Conservation (phyloP, 1,139 yeast species). For the Diutina ranongensis region DNA sequence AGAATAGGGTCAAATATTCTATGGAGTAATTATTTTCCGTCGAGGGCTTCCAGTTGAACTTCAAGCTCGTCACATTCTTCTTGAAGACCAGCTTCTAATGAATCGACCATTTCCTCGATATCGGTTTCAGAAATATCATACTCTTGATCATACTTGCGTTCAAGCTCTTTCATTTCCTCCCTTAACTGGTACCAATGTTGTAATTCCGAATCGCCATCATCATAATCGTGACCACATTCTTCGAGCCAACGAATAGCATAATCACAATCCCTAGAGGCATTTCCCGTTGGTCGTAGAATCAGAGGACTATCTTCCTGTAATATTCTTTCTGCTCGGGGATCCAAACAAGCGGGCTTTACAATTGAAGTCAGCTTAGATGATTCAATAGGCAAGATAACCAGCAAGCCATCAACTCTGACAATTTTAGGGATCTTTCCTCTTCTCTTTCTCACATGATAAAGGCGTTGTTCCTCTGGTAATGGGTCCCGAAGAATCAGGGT, state of each 20-base stretch:
- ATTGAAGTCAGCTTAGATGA: not conserved
- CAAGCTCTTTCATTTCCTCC: not conserved
- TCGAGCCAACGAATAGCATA: not conserved
- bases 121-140: too few species aligned
- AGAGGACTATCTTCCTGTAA: not conserved
- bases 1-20: too few species aligned
- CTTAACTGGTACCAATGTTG: not conserved
- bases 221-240: not conserved
- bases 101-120: too few species aligned
- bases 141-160: not conserved
- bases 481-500: conserved; percentile 54
- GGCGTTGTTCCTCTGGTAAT: conserved; percentile 37
- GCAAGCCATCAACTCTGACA: not conserved
- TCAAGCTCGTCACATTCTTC: not conserved
- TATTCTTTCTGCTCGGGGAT: not conserved
- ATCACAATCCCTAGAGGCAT: not conserved
- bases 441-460: conserved; percentile 18
- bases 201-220: not conserved
- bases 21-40: not conserved
- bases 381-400: not conserved
- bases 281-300: not conserved
- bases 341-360: not conserved
- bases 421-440: not conserved
- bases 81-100: not conserved
- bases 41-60: not conserved